Conservation (phyloP, 176 grass and related monocot genomes). For the Paspalum notatum region DNA sequence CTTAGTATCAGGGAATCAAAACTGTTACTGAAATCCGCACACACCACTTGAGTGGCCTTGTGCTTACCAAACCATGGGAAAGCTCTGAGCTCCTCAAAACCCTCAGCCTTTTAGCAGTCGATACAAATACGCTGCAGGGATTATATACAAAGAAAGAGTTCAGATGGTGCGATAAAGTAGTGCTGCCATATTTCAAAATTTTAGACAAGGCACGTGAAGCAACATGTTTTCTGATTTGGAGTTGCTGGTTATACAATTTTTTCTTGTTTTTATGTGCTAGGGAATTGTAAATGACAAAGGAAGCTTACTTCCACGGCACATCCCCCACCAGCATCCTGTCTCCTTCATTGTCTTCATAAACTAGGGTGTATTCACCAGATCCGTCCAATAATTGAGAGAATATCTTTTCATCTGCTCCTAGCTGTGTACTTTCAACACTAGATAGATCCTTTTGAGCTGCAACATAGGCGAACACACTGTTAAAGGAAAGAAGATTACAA, state of each 20-base stretch:
- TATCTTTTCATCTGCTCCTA: conserved; percentile 54
- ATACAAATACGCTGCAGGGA: conserved; percentile 76
- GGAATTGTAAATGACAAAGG: conserved; percentile 17
- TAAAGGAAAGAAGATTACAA: conserved; percentile 13
- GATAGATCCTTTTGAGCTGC: conserved; percentile 74
- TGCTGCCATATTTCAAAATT: neutral
- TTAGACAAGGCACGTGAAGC: neutral
- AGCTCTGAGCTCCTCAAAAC: conserved; percentile 90
- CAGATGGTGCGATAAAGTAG: conserved; percentile 10
- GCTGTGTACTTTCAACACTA: conserved; percentile 29
- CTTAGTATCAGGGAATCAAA: conserved; percentile 36
- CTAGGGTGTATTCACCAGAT: conserved; percentile 87
- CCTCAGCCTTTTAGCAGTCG: conserved; percentile 78
- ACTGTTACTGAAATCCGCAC: conserved; percentile 5
- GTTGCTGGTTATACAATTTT: conserved; percentile 5
- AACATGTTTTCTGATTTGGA: conserved; percentile 9
- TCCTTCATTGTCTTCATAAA: conserved; percentile 91
- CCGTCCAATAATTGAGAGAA: conserved; percentile 81
- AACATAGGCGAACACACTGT: conserved; percentile 32
- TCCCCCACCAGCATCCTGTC: conserved; percentile 81
- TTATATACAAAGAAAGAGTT: conserved; percentile 40
- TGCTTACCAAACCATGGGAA: conserved; percentile 54
- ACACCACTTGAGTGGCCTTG: neutral
- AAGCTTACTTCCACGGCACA: conserved; percentile 90
- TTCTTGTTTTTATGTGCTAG: conserved; percentile 20